Percentiles rank a stretch among this genome's conserved stretches.
Conservation (phyloP, 441 rosid genomes). For the Eugenia klotzschiana region DNA sequence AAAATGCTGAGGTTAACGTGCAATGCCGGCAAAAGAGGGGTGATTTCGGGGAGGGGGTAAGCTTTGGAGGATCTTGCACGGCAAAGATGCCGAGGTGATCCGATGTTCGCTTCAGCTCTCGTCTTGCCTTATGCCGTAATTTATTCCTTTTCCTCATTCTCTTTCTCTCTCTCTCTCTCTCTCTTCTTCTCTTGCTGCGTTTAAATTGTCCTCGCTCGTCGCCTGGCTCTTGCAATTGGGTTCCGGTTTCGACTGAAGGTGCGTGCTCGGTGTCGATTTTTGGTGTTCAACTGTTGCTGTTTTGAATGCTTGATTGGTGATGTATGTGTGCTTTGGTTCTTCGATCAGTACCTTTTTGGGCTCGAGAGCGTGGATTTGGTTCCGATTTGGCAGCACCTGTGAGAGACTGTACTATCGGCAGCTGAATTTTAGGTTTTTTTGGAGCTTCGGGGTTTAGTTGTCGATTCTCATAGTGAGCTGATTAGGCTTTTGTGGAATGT, state of each 20-base stretch:
- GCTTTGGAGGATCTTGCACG: slow-evolving; percentile 6
- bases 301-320: not conserved
- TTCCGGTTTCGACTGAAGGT: not conserved
- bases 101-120: not conserved
- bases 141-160: not conserved
- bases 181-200: not conserved
- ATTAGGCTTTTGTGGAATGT: not conserved
- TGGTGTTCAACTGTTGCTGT: not conserved
- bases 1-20: not conserved
- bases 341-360: not conserved
- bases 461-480: not conserved
- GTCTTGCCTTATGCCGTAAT: slow-evolving; percentile 3
- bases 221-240: not conserved
- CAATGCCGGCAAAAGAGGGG: slow-evolving; percentile 2
- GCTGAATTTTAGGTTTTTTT: not conserved
- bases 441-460: not conserved
- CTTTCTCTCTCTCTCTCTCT: not conserved
- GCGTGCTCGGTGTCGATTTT: not conserved
- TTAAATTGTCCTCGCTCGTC: not conserved
- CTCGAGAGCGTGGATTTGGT: not conserved
- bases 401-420: not conserved
- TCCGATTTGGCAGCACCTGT: not conserved
- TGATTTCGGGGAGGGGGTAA: not conserved
- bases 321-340: not conserved
- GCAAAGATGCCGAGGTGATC: slow-evolving; percentile 1